A percentile compares a stretch with the other conserved stretches of the same genome.
phyloP scores from a whole-genome alignment of 768 basidiomycete genomes.

The Mycena polygramma region DNA sequence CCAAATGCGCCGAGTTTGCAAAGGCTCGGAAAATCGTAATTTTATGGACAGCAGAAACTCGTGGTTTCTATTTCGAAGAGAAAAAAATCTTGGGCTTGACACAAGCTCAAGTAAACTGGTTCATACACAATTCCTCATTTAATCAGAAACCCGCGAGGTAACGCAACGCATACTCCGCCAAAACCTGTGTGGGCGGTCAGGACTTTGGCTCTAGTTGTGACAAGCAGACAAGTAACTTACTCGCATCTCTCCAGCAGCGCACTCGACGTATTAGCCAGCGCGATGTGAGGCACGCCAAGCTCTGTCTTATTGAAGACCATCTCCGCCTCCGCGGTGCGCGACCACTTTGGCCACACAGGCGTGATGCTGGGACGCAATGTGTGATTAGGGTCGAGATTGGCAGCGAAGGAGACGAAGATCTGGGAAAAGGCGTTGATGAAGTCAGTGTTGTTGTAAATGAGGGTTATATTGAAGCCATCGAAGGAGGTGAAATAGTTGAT shows the following conservation, averaged over 20 bases:
- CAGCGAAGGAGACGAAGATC: slow-evolving; percentile 42
- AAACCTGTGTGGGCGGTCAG: not conserved
- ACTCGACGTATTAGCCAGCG: slow-evolving; percentile 27
- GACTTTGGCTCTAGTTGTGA: too few species aligned
- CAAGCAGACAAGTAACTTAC: slow-evolving; percentile 25
- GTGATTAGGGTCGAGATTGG: slow-evolving; percentile 40
- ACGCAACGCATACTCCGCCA: not conserved
- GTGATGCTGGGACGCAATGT: slow-evolving; percentile 31
- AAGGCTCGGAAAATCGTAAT: too few species aligned
- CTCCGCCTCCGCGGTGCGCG: slow-evolving; percentile 31
- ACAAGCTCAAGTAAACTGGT: too few species aligned
- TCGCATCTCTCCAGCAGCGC: slow-evolving; percentile 40
- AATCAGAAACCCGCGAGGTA: too few species aligned
- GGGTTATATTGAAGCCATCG: not conserved
- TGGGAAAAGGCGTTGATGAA: slow-evolving; percentile 46
- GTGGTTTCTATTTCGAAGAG: too few species aligned
- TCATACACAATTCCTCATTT: too few species aligned
- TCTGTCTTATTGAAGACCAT: slow-evolving; percentile 45
- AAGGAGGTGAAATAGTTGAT: slow-evolving; percentile 40
- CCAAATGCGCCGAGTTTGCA: too few species aligned
- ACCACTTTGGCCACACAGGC: slow-evolving; percentile 27
- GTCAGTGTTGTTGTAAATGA: slow-evolving; percentile 36
- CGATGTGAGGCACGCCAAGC: slow-evolving; percentile 1
- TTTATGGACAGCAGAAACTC: too few species aligned
- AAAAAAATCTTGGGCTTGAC: too few species aligned